Percentiles rank a stretch among this genome's conserved stretches.
Conservation (phyloP, 2,329 filamentous ascomycete genomes). For the Sclerotiophoma versabilis region DNA sequence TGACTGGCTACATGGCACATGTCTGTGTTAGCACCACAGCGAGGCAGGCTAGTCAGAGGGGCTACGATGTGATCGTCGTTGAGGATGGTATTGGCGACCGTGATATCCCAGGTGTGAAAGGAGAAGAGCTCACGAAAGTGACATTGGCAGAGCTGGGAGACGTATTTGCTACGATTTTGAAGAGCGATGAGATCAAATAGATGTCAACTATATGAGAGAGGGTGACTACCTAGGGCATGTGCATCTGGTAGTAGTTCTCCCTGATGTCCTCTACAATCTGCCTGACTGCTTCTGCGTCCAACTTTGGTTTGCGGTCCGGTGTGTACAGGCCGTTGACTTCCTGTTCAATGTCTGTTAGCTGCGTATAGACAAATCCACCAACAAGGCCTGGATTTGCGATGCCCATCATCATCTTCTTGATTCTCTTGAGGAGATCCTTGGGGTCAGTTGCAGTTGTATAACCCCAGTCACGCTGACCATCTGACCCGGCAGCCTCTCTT, state of each 20-base stretch:
- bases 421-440: conserved; percentile 64
- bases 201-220: not conserved
- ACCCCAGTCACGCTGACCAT: conserved; percentile 64
- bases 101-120: conserved; percentile 67
- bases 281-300: conserved; percentile 64
- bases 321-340: conserved; percentile 73
- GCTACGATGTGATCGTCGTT: conserved; percentile 67
- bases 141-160: conserved; percentile 65
- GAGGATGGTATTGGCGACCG: conserved; percentile 69
- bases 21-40: conserved; percentile 69
- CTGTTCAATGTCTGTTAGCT: conserved; percentile 69
- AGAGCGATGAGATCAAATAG: conserved; percentile 54
- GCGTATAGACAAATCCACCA: conserved; percentile 72
- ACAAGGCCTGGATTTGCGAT: conserved; percentile 64
- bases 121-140: conserved; percentile 58
- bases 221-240: conserved; percentile 3
- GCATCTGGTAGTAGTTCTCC: conserved; percentile 30
- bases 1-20: conserved; percentile 69
- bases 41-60: conserved; percentile 63
- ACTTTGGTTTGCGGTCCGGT: conserved; percentile 65
- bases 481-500: conserved; percentile 49
- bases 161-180: conserved; percentile 66
- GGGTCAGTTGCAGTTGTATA: conserved; percentile 71
- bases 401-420: conserved; percentile 66
- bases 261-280: conserved; percentile 60